Evolutionary conservation across 805 yeast genomes (phyloP).

Genomic region (Metschnikowia drakensbergensis): DNA sequence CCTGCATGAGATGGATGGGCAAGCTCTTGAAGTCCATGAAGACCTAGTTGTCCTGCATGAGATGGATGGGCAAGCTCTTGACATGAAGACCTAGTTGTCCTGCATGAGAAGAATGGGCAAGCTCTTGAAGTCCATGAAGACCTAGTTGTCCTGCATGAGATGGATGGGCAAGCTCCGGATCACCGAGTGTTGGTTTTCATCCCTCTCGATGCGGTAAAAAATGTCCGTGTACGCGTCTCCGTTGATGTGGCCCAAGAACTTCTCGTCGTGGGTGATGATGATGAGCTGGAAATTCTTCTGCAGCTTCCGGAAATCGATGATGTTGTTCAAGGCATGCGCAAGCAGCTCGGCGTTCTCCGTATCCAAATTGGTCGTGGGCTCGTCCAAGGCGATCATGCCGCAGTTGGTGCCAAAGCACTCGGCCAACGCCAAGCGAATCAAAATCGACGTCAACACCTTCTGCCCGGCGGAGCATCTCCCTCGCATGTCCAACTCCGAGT

Average conservation of each 20-base stretch:
- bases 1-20: too few species aligned
- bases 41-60: conserved; percentile 31
- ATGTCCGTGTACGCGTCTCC: conserved; percentile 84
- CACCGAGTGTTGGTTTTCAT: conserved; percentile 74
- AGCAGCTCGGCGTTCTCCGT: conserved; percentile 82
- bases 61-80: conserved; percentile 41
- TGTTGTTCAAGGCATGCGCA: conserved; percentile 72
- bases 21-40: too few species aligned
- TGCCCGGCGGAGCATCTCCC: conserved; percentile 99
- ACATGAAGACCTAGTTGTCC: conserved; percentile 37
- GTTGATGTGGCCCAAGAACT: conserved; percentile 77
- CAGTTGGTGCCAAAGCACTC: conserved; percentile 94
- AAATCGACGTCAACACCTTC: conserved; percentile 86
- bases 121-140: too few species aligned
- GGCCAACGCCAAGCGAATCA: conserved; percentile 86
- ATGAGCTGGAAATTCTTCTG: conserved; percentile 92
- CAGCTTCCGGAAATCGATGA: conserved; percentile 66
- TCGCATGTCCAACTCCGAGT: conserved; percentile 92
- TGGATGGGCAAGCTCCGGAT: conserved; percentile 51
- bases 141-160: conserved; percentile 33
- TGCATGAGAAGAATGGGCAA: conserved; percentile 40
- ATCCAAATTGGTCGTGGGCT: conserved; percentile 95
- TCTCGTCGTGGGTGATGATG: conserved; percentile 95
- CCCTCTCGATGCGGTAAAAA: conserved; percentile 77
- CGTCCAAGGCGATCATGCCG: conserved; percentile 95